Conservation (phyloP, 2,329 filamentous ascomycete species). For the Fusarium anthophilum region DNA sequence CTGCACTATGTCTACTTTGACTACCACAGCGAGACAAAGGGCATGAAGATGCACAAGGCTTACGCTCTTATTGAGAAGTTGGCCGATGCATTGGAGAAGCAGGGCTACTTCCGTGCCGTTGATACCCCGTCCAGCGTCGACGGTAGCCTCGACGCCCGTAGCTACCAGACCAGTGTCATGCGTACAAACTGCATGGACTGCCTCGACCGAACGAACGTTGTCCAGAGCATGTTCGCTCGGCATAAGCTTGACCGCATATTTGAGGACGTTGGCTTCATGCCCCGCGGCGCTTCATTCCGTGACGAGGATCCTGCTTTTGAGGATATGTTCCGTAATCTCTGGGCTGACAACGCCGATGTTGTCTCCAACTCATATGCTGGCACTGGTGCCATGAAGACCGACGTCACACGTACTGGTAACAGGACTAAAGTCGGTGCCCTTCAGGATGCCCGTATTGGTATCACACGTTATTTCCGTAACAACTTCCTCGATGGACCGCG, state of each 20-base stretch:
- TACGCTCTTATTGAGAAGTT: slow-evolving; percentile 86
- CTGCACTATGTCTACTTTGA: slow-evolving; percentile 98
- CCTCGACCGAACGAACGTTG: slow-evolving; percentile 95
- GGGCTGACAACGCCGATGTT: slow-evolving; percentile 98
- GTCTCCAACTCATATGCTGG: slow-evolving; percentile 94
- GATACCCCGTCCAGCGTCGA: slow-evolving; percentile 79
- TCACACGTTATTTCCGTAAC: slow-evolving; percentile 90
- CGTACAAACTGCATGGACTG: slow-evolving; percentile 99
- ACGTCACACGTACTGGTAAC: slow-evolving; percentile 93
- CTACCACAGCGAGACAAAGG: slow-evolving; percentile 97
- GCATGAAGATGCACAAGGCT: slow-evolving; percentile 90
- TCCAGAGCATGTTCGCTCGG: slow-evolving; percentile 95
- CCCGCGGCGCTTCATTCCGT: slow-evolving; percentile 78
- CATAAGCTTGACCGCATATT: slow-evolving; percentile 91
- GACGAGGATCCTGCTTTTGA: slow-evolving; percentile 84
- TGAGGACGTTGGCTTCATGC: slow-evolving; percentile 81
- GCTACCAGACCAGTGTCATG: slow-evolving; percentile 87
- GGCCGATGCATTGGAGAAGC: slow-evolving; percentile 76
- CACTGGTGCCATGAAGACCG: slow-evolving; percentile 96
- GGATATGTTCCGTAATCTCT: slow-evolving; percentile 92
- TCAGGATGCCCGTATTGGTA: slow-evolving; percentile 86
- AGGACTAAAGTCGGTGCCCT: slow-evolving; percentile 86
- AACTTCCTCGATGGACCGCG: slow-evolving; percentile 94
- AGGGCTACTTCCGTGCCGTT: slow-evolving; percentile 92
- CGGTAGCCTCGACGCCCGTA: slow-evolving; percentile 81